phyloP scores from a whole-genome alignment of 2,329 filamentous ascomycete genomes.

The Colletotrichum tropicale region DNA sequence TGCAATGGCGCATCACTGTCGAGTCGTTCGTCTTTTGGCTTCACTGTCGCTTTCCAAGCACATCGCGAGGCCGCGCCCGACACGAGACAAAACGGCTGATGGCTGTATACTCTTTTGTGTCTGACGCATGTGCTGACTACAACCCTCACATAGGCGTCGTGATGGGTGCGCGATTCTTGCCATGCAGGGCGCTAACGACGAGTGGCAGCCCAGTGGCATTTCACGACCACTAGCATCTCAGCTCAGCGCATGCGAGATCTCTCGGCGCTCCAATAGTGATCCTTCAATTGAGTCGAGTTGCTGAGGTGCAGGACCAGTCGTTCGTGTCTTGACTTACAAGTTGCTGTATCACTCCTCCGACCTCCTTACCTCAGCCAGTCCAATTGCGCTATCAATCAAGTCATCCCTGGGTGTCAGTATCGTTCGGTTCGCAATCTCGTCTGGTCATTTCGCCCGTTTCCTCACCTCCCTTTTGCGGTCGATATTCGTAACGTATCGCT shows the following conservation, averaged over 20 bases:
- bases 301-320: not conserved
- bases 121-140: not conserved
- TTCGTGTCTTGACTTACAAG: constrained; percentile 3
- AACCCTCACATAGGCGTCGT: not conserved
- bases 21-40: not conserved
- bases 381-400: not conserved
- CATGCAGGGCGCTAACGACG: not conserved
- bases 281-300: not conserved
- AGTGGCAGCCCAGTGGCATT: not conserved
- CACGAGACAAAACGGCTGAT: not conserved
- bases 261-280: not conserved
- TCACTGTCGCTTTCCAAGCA: not conserved
- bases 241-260: not conserved
- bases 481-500: not conserved
- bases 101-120: not conserved
- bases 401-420: not conserved
- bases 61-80: not conserved
- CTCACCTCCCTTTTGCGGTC: not conserved
- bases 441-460: not conserved
- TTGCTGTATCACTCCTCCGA: not conserved
- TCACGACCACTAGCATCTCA: not conserved
- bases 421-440: not conserved
- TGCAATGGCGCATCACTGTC: not conserved
- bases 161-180: not conserved
- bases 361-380: constrained; percentile 9